Percentiles rank a stretch among this genome's conserved stretches.
These are phyloP conservation scores for Colletotrichum agaves DNA, from an alignment of 2,329 filamentous ascomycete genomes.

Conservation along the genomic window DNA sequence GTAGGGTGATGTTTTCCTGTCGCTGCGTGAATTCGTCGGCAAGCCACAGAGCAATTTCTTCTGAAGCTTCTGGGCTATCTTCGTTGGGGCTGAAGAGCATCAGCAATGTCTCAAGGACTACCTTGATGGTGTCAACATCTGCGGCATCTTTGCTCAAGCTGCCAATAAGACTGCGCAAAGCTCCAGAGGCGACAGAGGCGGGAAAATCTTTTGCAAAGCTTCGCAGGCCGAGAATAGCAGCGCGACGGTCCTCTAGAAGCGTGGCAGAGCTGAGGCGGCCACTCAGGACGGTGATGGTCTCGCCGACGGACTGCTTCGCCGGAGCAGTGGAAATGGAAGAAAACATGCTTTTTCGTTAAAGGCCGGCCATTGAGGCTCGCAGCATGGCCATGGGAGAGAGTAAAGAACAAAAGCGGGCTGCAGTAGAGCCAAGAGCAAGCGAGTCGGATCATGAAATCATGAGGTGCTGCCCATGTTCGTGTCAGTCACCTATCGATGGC, in stretches of 20 bases:
- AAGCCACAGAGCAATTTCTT: constrained; percentile 95
- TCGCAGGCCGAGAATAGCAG: constrained; percentile 89
- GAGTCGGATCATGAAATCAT: background rate
- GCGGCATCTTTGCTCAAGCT: constrained; percentile 88
- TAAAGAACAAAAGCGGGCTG: background rate
- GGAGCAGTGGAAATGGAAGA: constrained; percentile 75
- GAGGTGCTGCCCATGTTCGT: background rate
- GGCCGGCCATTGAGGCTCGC: constrained; percentile 30
- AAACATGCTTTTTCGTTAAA: constrained; percentile 60
- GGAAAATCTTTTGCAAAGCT: constrained; percentile 98
- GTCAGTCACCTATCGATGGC: background rate
- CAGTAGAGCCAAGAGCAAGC: background rate
- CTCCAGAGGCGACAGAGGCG: constrained; percentile 92
- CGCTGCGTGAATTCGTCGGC: constrained; percentile 98
- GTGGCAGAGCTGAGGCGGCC: constrained; percentile 89
- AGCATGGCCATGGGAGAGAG: constrained; percentile 9
- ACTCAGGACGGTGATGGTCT: constrained; percentile 92
- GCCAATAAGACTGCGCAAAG: constrained; percentile 87
- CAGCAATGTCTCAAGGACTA: constrained; percentile 92
- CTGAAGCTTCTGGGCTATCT: constrained; percentile 88
- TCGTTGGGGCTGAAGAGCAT: constrained; percentile 85
- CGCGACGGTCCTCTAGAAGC: constrained; percentile 91
- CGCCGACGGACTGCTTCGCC: constrained; percentile 93
- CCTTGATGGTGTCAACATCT: constrained; percentile 95
- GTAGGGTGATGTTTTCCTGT: constrained; percentile 93